Evolutionary conservation across 2,329 filamentous ascomycete species (phyloP), one percentile per base, ranked within the genome.

Genomic region (Neopestalotiopsis rosae): DNA sequence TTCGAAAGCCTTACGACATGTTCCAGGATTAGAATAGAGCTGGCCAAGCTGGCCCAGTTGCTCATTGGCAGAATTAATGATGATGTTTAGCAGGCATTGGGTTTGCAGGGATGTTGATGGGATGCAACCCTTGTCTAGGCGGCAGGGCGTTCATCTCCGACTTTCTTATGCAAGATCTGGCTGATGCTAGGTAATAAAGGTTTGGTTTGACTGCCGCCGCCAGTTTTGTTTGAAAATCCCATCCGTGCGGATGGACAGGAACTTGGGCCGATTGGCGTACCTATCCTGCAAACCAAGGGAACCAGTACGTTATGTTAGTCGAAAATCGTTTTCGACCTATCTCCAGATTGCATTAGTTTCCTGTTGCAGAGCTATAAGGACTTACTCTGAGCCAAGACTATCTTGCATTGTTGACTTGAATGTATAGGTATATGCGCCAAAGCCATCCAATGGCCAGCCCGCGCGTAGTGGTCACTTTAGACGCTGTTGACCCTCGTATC

Each of bases 121-220:
- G 52, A 61, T n/a, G 38, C 7, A 14, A 70, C 61, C 71, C 69
- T 68, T 72, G 61, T 52, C 61, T 40, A 13, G 42, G 38, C 40
- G n/a, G 28, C 67, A 65, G 30, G 71, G 67, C 71, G 34, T 72
- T 74, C 72, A 74, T 74, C 72, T 74, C 72, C 72, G 72, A 71
- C 66, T 66, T 74, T 28, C 24, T 28, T 69, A 74, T 74, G 72
- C 72, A 71, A 71, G 66, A 73, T 70, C 61, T 64, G 40, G 61
- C 61, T 42, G 40, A 30, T 64, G 32, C 38, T 34, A 64, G 20
- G 24, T 59, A 20, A 34, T 17, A 28, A 6, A 59, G 30, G 20
- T 59, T 20, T 28, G n/a, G 57, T 56, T 56, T 56, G 20, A 56
- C 49, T 56, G 49, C 49, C 49, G 17, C 17, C 20, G 17, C 9